Conservation (phyloP, 805 yeast species). For the Wickerhamiella dianesei region DNA sequence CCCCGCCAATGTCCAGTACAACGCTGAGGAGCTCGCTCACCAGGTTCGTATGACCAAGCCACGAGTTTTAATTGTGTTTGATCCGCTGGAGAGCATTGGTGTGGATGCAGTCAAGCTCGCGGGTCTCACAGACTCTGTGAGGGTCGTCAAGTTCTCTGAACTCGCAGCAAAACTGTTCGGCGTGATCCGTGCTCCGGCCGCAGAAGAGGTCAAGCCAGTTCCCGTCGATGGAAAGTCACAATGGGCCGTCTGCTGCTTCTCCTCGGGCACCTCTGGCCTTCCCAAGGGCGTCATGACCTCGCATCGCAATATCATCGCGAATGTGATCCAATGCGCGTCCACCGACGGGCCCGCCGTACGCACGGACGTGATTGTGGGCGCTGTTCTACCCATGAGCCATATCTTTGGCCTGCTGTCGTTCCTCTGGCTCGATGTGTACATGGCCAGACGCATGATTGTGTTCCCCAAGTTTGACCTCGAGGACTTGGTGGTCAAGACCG, state of each 20-base stretch:
- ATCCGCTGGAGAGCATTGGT: conserved; percentile 7
- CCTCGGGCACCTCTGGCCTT: conserved; percentile 37
- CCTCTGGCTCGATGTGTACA: conserved; percentile 18
- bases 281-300: conserved; percentile 66
- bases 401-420: conserved; percentile 24
- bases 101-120: conserved; percentile 9
- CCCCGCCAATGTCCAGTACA: conserved; percentile 26
- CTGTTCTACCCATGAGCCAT: conserved; percentile 25
- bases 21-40: conserved; percentile 22
- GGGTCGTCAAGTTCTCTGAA: conserved; percentile 4
- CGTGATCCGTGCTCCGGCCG: conserved; percentile 2
- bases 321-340: conserved; percentile 17
- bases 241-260: conserved; percentile 23
- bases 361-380: conserved; percentile 23
- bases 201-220: conserved; percentile 8
- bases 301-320: conserved; percentile 39
- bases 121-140: background rate
- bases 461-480: conserved; percentile 26
- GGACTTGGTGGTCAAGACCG: conserved; percentile 19
- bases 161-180: conserved; percentile 2
- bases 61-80: conserved; percentile 13
- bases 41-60: conserved; percentile 19
- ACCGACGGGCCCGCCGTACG: conserved; percentile 14
- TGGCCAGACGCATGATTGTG: conserved; percentile 17
- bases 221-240: conserved; percentile 10